phyloP scores from a whole-genome alignment of 1,139 yeast genomes.

The Petasospora fabianii region DNA sequence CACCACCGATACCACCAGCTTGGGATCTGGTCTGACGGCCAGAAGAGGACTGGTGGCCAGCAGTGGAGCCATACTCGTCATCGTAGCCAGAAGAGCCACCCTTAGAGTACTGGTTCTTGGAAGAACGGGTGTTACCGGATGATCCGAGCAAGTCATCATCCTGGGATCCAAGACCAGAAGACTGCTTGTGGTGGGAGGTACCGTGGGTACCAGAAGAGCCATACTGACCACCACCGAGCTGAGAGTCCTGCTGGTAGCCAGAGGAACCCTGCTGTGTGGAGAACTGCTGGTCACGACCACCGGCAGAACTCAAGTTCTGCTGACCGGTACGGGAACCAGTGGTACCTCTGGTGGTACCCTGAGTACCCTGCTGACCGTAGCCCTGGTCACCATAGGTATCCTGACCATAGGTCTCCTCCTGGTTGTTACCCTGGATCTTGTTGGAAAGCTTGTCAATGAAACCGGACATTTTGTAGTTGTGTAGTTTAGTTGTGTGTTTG shows the following conservation, averaged over 20 bases:
- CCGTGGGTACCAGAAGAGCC: conserved; percentile 2
- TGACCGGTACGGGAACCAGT: conserved; percentile 19
- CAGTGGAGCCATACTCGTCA: conserved; percentile 4
- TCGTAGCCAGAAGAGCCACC: conserved; percentile 9
- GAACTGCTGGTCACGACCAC: conserved; percentile 19
- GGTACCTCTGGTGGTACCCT: conserved; percentile 3
- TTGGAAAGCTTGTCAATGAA: conserved; percentile 25
- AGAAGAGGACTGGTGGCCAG: conserved; percentile 2
- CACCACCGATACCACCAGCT: conserved; percentile 9
- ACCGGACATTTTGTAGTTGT: conserved; percentile 21
- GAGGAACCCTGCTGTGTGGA: conserved; percentile 11
- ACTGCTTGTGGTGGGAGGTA: conserved; percentile 1
- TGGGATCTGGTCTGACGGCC: conserved; percentile 26
- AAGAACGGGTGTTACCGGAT: too few species aligned
- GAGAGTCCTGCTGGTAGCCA: conserved; percentile 4
- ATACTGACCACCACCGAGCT: conserved; percentile 3
- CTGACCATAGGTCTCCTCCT: conserved; percentile 3
- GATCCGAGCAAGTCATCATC: too few species aligned
- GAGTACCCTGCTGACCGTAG: background rate
- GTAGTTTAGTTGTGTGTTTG: conserved; percentile 1
- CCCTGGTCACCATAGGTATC: conserved; percentile 1
- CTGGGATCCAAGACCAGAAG: conserved; percentile 11
- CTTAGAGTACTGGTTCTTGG: too few species aligned
- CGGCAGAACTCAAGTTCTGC: conserved; percentile 17
- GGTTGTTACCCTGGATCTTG: conserved; percentile 20